Percentiles rank a stretch among this genome's conserved stretches.
These are phyloP conservation scores for Tetrahymena thermophila DNA, from an alignment of 73 alveolate genomes.

Conservation along the genomic window DNA sequence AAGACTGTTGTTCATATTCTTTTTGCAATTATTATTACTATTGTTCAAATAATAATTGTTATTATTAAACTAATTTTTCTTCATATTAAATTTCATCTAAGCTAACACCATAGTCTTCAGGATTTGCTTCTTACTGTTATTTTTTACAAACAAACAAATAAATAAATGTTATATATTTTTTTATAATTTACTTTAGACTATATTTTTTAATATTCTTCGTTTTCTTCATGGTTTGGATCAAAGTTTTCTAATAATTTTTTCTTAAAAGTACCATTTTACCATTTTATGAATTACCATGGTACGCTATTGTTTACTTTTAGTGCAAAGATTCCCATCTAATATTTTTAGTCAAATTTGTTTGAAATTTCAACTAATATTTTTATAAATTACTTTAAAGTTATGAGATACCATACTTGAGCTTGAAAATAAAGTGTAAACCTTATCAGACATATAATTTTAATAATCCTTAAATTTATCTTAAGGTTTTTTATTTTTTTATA, in stretches of 20 bases:
- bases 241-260: not conserved
- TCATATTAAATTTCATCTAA: not conserved
- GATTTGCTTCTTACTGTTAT: not conserved
- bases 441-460: not conserved
- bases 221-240: not conserved
- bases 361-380: not conserved
- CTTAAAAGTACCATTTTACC: not conserved
- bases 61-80: not conserved
- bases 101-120: not conserved
- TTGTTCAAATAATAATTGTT: not conserved
- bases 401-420: not conserved
- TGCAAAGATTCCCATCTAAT: not conserved
- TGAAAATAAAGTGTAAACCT: not conserved
- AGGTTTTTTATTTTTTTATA: not conserved
- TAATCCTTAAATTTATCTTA: not conserved
- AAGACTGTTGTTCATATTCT: not conserved
- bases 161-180: not conserved
- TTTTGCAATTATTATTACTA: too few relatives aligned
- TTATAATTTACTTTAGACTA: not conserved
- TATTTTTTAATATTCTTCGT: not conserved
- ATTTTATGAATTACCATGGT: not conserved
- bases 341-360: not conserved
- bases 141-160: not conserved
- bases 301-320: not conserved
- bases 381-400: not conserved